Evolutionary conservation across 108 stramenopile genomes (phyloP), one percentile per base, ranked within the genome.

Genomic region (Pseudonitzschia pungens): DNA sequence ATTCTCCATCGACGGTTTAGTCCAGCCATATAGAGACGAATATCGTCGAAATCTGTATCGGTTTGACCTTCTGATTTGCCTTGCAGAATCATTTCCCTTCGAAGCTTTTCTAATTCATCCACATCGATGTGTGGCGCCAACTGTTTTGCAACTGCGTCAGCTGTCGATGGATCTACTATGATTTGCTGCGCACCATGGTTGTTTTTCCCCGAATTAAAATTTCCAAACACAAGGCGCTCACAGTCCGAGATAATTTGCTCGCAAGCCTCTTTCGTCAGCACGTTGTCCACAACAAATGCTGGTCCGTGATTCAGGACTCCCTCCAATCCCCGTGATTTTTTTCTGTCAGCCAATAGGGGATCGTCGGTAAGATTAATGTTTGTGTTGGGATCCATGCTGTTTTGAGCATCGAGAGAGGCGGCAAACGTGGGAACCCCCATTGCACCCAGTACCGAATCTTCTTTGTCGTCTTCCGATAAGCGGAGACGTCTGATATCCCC

Each of bases 181-280:
- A 93, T 74, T 77, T 93, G 92, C 72, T 89, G 66, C 1, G 92
- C 92, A 9, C 87, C 88, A 54, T 93, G 92, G 65, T 88, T 71
- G 58, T 93, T 93, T 70, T 90, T 91, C 5, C 90, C 90, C 12
- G 82, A 77, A 10, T 87, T 72, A 69, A 80, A 93, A 40, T 76
- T 72, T 8, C 89, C 90, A 79, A 93, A 91, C 53, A 67, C 67
- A 22, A 87, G 54, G 41, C 72, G 36, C 69, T 93, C 89, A 68
- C 78, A 89, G 0, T 79, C 71, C 40, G 77, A 55, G 45, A 93
- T 74, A 1, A 93, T 74, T 12, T 74, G 53, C 33, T 90, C 86
- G 69, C 92, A 93, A 9, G 70, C 78, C 16, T 66, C 28, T 21
- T 48, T 4, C 5, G 88, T 77, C 33, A 93, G 29, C 4, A 86